Percentiles rank a stretch among this genome's conserved stretches.
phyloP scores from a whole-genome alignment of 2,329 filamentous ascomycete genomes.

The Aspergillus clavatus region DNA sequence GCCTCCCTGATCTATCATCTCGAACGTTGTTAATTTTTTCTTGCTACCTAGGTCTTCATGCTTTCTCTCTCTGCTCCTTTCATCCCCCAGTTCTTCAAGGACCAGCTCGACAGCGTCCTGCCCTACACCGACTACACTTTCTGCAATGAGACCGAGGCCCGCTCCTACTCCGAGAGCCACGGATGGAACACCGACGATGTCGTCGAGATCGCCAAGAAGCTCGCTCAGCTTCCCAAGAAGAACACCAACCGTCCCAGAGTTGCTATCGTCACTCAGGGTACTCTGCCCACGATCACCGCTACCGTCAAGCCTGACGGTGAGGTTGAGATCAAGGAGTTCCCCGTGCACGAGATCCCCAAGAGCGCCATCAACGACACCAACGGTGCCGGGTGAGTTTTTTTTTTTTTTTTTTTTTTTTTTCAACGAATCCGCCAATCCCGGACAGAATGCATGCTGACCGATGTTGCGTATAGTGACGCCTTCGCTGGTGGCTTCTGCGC shows the following conservation, averaged over 20 bases:
- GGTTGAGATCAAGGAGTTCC: slow-evolving; percentile 66
- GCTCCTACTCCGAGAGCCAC: slow-evolving; percentile 80
- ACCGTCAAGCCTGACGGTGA: slow-evolving; percentile 61
- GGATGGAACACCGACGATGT: slow-evolving; percentile 69
- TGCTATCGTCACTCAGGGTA: slow-evolving; percentile 93
- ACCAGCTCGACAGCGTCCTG: slow-evolving; percentile 76
- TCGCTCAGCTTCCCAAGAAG: slow-evolving; percentile 87
- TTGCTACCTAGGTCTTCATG: slow-evolving; percentile 58
- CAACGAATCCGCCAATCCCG: not conserved
- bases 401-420: not conserved
- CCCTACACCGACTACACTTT: slow-evolving; percentile 95
- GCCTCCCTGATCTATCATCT: slow-evolving; percentile 6
- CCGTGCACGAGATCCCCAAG: slow-evolving; percentile 72
- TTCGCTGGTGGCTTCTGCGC: slow-evolving; percentile 94
- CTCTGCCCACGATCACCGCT: slow-evolving; percentile 81
- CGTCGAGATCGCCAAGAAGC: slow-evolving; percentile 74
- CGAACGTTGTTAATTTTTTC: slow-evolving; percentile 7
- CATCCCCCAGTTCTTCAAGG: slow-evolving; percentile 97
- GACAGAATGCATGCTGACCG: slow-evolving; percentile 10
- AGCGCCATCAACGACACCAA: slow-evolving; percentile 91
- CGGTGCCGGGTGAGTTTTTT: slow-evolving; percentile 63
- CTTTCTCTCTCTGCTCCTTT: slow-evolving; percentile 93
- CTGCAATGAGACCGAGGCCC: slow-evolving; percentile 94
- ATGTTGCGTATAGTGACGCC: slow-evolving; percentile 61
- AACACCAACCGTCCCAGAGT: slow-evolving; percentile 78